These are phyloP conservation scores for Backusella sp. DNA, from an alignment of 192 early-diverging fungal species.

Conservation along the genomic window DNA sequence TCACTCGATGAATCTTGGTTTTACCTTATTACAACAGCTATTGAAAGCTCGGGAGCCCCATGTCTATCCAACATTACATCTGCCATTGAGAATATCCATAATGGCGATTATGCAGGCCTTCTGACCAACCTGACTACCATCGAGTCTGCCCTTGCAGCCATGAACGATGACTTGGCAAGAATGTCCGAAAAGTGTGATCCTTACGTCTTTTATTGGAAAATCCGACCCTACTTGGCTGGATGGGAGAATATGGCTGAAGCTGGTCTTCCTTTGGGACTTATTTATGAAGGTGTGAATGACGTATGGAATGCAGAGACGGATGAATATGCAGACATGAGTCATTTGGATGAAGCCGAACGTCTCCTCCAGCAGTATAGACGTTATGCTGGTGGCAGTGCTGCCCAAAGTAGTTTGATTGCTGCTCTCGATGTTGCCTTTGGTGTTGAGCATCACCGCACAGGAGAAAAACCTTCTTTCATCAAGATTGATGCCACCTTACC, in stretches of 20 bases:
- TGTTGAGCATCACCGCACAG: slow-evolving; percentile 83
- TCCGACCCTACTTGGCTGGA: slow-evolving; percentile 86
- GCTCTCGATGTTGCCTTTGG: slow-evolving; percentile 86
- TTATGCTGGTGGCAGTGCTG: slow-evolving; percentile 91
- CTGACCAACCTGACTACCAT: slow-evolving; percentile 59
- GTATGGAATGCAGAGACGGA: slow-evolving; percentile 38
- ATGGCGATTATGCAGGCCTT: slow-evolving; percentile 46
- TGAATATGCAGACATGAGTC: slow-evolving; percentile 49
- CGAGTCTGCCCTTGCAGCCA: slow-evolving; percentile 45
- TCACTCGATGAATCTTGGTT: slow-evolving; percentile 96
- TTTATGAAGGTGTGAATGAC: slow-evolving; percentile 86
- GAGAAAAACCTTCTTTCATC: slow-evolving; percentile 31
- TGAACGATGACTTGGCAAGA: slow-evolving; percentile 57
- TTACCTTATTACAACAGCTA: slow-evolving; percentile 87
- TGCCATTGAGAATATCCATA: slow-evolving; percentile 59
- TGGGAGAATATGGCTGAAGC: slow-evolving; percentile 91
- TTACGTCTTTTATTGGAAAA: slow-evolving; percentile 92
- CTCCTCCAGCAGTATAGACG: slow-evolving; percentile 62
- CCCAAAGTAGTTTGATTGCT: slow-evolving; percentile 92
- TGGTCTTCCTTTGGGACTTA: slow-evolving; percentile 82
- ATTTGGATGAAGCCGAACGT: slow-evolving; percentile 47
- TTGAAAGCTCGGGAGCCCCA: slow-evolving; percentile 79
- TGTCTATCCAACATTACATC: slow-evolving; percentile 65
- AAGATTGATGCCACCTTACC: slow-evolving; percentile 5
- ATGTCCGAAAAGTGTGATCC: slow-evolving; percentile 97